Base-by-base conservation (phyloP, 2,329 filamentous ascomycete species). In the Alternaria sp. region DNA sequence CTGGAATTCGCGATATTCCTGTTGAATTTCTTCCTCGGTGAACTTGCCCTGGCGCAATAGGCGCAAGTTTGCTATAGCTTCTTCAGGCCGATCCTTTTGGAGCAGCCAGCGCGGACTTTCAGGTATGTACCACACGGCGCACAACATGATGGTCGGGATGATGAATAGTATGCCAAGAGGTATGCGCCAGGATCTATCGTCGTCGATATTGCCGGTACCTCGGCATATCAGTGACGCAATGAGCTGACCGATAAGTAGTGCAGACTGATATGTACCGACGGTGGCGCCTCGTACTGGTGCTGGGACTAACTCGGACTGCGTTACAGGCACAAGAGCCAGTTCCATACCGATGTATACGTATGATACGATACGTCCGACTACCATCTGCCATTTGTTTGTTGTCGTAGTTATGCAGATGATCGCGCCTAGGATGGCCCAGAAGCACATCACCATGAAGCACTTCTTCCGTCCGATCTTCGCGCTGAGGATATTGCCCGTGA, bases 41-140 rank as follows among this genome's bases (percentile, higher is more conserved):
- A 40, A 40, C 48, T 44, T 50, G 4, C 59, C 59, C 34, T 62
- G 27, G 4, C 64, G 53, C 32, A 60, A 27, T 9, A 62, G 18
- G 20, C 45, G 20, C 32, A 60, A 14, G 38, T 16, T 45, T 10
- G 22, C 27, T 20, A 53, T n/a, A n/a, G 82, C 84, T 62, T 85
- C 83, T 36, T 82, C 74, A 34, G 81, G 70, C n/a, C 80, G 27
- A 34, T 48, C 52, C 22, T 66, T 64, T 32, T 53, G 45, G 12
- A 69, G 36, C n/a, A 67, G 59, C 66, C 66, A 69, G 2, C 64
- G 58, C 8, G 64, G 66, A 25, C 54, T 58, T 34, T 69, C 64
- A 4, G 64, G 64, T 12, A 59, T 50, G 45, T 51, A 59, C 41
- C 71, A 74, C 69, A 84, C 81, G 7, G 28, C 20, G 30, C 40